phyloP scores from a whole-genome alignment of 2,329 filamentous ascomycete species.

The Lachnellula subtilissima region DNA sequence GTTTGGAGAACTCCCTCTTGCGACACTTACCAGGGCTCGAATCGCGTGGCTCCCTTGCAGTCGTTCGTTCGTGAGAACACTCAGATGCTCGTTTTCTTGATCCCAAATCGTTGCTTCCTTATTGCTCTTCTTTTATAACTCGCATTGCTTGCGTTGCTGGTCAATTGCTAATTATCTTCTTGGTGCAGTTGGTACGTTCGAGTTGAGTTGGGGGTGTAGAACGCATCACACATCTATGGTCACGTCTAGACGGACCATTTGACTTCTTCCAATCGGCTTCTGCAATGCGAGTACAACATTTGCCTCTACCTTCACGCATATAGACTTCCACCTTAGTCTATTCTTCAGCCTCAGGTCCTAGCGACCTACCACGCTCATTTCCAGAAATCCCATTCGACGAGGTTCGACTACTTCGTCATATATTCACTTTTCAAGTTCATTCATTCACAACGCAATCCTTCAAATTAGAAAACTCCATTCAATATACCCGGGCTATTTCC shows the following conservation, averaged over 20 bases:
- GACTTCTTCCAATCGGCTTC: constrained; percentile 6
- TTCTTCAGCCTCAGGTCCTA: constrained; percentile 23
- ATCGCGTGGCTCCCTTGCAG: not conserved
- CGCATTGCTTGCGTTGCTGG: constrained; percentile 7
- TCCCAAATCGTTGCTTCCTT: not conserved
- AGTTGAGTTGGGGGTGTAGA: not conserved
- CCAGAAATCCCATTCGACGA: constrained; percentile 15
- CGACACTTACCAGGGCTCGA: not conserved
- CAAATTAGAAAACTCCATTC: too few species aligned
- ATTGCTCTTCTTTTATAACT: constrained; percentile 4
- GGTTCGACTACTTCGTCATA: constrained; percentile 18
- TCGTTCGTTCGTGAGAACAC: not conserved
- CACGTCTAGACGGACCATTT: constrained; percentile 6
- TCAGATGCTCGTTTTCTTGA: not conserved
- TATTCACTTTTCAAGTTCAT: constrained; percentile 1
- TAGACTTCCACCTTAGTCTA: constrained; percentile 22
- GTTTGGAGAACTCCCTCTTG: not conserved
- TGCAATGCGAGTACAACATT: constrained; percentile 18
- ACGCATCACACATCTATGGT: not conserved
- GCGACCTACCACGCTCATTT: constrained; percentile 29
- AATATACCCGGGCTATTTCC: too few species aligned
- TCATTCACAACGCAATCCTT: not conserved
- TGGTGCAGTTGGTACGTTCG: constrained; percentile 1
- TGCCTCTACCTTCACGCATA: constrained; percentile 12
- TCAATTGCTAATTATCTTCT: constrained; percentile 17